Evolutionary conservation across 805 yeast species (phyloP), one percentile per base, ranked within the genome.

Genomic region (Yamadazyma insecticola): DNA sequence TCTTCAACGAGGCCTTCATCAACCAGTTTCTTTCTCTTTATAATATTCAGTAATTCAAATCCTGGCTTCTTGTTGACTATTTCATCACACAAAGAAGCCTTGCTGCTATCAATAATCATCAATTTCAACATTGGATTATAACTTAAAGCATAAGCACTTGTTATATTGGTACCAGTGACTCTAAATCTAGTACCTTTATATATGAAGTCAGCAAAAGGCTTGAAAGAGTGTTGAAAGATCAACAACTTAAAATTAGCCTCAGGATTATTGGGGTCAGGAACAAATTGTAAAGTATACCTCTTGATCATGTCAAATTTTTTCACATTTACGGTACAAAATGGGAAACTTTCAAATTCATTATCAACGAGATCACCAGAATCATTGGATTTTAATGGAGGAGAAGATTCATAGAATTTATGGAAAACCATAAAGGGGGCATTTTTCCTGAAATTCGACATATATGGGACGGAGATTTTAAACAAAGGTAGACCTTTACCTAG

Each of bases 161-260:
- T 34, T n/a, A 59, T 36, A 5, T 66, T 39, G 4, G 67, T 53
- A 4, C 71, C 70, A 13, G 57, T 28, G 4, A 63, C 45, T 28
- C 71, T 49, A 40, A 65, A 65, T 10, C 67, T 42, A 3, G 69
- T 63, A 23, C 38, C 40, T 22, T 51, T 51, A 38, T 60, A 64
- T 18, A 29, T 45, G 40, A 65, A 65, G 45, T 65, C 71, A 8
- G 65, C 51, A 40, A 57, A 60, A 3, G 70, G 64, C 32, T 54
- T 49, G 40, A 45, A 50, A 33, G 54, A 55, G 44, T 59, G 54
- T 41, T 60, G 61, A 33, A 63, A 64, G 28, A 53, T 45, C 5
- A 54, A 24, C 6, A 65, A 36, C 19, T 46, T 51, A 40, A 61
- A 55, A 5, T 39, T 21, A 7, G 38, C 25, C n/a, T 26, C 30